Evolutionary conservation across 306 rosid genomes (phyloP).

Genomic region (Astragalus glycyphyllos): DNA sequence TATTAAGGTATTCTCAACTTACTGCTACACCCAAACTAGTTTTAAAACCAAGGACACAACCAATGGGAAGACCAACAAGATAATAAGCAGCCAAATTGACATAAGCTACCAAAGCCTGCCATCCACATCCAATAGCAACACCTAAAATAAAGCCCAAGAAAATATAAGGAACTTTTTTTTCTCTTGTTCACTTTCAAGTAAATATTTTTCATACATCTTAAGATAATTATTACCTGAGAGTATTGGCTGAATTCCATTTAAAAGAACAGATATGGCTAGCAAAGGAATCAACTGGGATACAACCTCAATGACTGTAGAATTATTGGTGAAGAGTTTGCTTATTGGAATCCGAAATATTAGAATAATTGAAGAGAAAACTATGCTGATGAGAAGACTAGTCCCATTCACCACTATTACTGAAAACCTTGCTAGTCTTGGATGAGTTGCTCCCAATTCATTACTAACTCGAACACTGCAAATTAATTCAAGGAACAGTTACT

Average conservation of each 20-base stretch:
- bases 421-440: conserved; percentile 65
- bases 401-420: conserved; percentile 56
- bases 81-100: conserved; percentile 57
- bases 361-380: not conserved
- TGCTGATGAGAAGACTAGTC: conserved; percentile 12
- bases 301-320: not conserved
- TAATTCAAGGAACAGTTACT: not conserved
- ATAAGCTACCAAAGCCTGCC: conserved; percentile 70
- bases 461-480: conserved; percentile 60
- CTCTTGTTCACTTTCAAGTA: not conserved
- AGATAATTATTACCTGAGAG: conserved; percentile 25
- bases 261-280: conserved; percentile 38
- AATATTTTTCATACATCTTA: not conserved
- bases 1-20: conserved; percentile 35
- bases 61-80: conserved; percentile 60
- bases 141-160: conserved; percentile 43
- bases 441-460: conserved; percentile 69
- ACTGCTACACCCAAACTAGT: conserved; percentile 56
- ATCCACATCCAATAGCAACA: conserved; percentile 72
- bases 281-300: conserved; percentile 9
- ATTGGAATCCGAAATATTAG: conserved; percentile 20
- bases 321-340: conserved; percentile 20
- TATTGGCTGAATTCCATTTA: conserved; percentile 55
- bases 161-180: not conserved
- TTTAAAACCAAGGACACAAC: conserved; percentile 63